phyloP scores from a whole-genome alignment of 75 land plant genomes.

The Cunninghamia lanceolata region DNA sequence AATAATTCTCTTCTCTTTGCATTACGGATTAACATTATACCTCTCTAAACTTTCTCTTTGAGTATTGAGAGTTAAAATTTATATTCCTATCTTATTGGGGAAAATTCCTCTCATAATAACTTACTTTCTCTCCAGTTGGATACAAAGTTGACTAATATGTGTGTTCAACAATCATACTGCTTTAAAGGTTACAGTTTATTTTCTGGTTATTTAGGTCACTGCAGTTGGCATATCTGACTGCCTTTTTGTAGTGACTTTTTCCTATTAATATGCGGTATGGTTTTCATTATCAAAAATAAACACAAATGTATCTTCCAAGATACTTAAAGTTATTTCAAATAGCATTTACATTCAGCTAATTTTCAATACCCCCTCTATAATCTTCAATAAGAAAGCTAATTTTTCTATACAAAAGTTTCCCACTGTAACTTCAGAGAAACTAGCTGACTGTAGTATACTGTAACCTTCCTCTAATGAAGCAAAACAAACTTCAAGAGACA shows the following conservation, averaged over 20 bases:
- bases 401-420: neutral
- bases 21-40: too few relatives aligned
- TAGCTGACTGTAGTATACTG: neutral
- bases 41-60: too few relatives aligned
- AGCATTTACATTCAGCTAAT: neutral
- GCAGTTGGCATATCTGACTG: neutral
- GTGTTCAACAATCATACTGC: neutral
- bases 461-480: conserved; percentile 3
- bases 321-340: neutral
- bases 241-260: neutral
- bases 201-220: neutral
- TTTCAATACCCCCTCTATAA: neutral
- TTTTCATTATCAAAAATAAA: too few relatives aligned
- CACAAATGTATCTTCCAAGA: neutral
- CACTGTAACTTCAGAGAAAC: neutral
- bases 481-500: neutral
- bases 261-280: neutral
- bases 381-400: neutral
- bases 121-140: neutral
- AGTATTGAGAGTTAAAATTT: too few relatives aligned
- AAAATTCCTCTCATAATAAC: neutral
- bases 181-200: too few relatives aligned
- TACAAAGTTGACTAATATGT: neutral
- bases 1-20: neutral
- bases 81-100: neutral